phyloP scores from a whole-genome alignment of 768 basidiomycete genomes.

The Suillus americanus region DNA sequence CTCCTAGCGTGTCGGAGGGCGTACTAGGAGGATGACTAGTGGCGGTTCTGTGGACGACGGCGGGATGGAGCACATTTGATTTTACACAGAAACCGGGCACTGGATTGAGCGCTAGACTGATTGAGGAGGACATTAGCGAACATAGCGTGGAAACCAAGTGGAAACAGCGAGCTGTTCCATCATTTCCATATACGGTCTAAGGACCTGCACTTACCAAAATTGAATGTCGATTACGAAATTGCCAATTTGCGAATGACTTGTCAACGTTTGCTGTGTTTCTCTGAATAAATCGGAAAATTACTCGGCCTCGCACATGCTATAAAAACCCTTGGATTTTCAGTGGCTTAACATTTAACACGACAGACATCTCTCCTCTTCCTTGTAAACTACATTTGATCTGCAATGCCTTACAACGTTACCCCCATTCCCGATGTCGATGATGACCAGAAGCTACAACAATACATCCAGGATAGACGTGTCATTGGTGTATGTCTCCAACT shows the following conservation, averaged over 20 bases:
- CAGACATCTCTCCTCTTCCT: too few relatives aligned
- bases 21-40: neutral
- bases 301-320: slow-evolving; percentile 3
- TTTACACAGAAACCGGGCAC: slow-evolving; percentile 74
- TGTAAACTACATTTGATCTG: neutral
- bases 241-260: slow-evolving; percentile 1
- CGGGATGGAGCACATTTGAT: slow-evolving; percentile 44
- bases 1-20: slow-evolving; percentile 5
- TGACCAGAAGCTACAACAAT: slow-evolving; percentile 59
- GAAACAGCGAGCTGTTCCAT: neutral
- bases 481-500: slow-evolving; percentile 54
- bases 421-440: slow-evolving; percentile 68
- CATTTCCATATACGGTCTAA: neutral
- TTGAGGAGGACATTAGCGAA: slow-evolving; percentile 12
- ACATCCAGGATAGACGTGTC: slow-evolving; percentile 81
- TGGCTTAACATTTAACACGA: too few relatives aligned
- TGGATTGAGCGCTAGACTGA: slow-evolving; percentile 47
- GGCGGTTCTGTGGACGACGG: slow-evolving; percentile 22
- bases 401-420: slow-evolving; percentile 44
- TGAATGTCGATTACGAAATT: neutral
- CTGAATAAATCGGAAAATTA: slow-evolving; percentile 4
- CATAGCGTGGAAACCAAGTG: neutral
- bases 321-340: neutral
- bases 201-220: neutral
- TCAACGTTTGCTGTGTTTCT: neutral